phyloP scores from a whole-genome alignment of 73 alveolate genomes.

The Paramecium pentaurelia region DNA sequence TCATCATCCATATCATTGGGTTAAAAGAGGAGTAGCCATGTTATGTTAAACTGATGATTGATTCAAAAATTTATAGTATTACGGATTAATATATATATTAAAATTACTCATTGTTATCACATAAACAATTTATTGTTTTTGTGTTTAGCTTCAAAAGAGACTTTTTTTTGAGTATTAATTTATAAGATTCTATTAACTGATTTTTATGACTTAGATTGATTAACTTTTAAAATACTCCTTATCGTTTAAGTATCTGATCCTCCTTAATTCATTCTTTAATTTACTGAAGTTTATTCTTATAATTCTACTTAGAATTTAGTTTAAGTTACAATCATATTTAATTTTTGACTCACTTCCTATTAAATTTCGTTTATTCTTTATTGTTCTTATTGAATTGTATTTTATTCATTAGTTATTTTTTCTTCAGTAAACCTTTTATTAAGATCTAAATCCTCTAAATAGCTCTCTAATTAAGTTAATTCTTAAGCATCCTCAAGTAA shows the following conservation, averaged over 20 bases:
- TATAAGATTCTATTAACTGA: background rate
- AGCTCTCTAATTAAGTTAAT: background rate
- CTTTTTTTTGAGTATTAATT: background rate
- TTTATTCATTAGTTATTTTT: background rate
- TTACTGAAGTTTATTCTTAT: background rate
- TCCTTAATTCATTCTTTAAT: background rate
- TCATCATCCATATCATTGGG: slow-evolving; percentile 95
- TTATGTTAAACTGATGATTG: slow-evolving; percentile 93
- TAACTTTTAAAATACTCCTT: background rate
- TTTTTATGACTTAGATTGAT: background rate
- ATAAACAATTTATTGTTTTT: background rate
- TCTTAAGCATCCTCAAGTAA: background rate
- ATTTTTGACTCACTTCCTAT: background rate
- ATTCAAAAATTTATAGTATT: background rate
- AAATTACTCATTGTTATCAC: background rate
- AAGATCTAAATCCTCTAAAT: background rate
- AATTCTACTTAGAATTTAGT: background rate
- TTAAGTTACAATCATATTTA: background rate
- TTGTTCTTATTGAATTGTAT: background rate
- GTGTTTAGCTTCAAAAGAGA: background rate
- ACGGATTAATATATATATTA: background rate
- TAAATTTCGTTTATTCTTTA: background rate
- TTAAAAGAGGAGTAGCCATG: slow-evolving; percentile 99
- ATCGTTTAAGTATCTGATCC: background rate
- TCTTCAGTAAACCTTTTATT: background rate